Evolutionary conservation across 1,284 basidiomycete genomes (phyloP).

Genomic region (Leccinum pachyderme): DNA sequence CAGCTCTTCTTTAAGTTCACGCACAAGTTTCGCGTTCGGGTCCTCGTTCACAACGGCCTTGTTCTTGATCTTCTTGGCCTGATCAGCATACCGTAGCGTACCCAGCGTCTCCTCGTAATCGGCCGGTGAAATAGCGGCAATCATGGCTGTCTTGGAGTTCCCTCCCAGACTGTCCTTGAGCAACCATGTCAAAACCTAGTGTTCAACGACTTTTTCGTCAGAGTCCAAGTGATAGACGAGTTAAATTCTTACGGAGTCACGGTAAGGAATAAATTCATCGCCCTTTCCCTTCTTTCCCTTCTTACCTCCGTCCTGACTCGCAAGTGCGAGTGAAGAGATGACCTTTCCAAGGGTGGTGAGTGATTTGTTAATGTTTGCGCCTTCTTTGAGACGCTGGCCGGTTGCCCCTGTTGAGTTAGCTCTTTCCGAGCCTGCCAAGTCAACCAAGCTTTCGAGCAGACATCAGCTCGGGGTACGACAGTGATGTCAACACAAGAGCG

Average conservation of each 20-base stretch:
- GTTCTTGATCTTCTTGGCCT: constrained; percentile 99
- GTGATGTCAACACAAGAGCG: constrained; percentile 20
- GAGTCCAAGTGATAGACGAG: constrained; percentile 1
- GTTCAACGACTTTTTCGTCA: constrained; percentile 9
- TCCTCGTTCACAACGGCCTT: constrained; percentile 99
- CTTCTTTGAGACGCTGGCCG: constrained; percentile 90
- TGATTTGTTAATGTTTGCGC: constrained; percentile 98
- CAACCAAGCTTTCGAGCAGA: constrained; percentile 63
- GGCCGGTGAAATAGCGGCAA: constrained; percentile 95
- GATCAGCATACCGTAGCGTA: constrained; percentile 95
- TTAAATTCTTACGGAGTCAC: constrained; percentile 73
- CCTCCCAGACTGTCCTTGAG: constrained; percentile 96
- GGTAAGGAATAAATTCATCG: constrained; percentile 91
- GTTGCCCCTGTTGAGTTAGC: constrained; percentile 98
- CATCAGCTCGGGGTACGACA: constrained; percentile 11
- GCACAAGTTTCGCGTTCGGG: constrained; percentile 97
- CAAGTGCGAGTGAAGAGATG: constrained; percentile 86
- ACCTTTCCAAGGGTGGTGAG: constrained; percentile 97
- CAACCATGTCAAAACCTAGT: constrained; percentile 91
- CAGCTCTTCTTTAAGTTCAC: constrained; percentile 97
- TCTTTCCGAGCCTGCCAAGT: constrained; percentile 96
- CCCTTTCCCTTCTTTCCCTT: constrained; percentile 83
- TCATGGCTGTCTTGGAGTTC: constrained; percentile 96
- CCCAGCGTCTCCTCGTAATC: constrained; percentile 98
- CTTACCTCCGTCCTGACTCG: constrained; percentile 65